Percentiles rank a stretch among this genome's conserved stretches.
Conservation (phyloP, 805 yeast species). For the Tetrapisispora phaffii region DNA sequence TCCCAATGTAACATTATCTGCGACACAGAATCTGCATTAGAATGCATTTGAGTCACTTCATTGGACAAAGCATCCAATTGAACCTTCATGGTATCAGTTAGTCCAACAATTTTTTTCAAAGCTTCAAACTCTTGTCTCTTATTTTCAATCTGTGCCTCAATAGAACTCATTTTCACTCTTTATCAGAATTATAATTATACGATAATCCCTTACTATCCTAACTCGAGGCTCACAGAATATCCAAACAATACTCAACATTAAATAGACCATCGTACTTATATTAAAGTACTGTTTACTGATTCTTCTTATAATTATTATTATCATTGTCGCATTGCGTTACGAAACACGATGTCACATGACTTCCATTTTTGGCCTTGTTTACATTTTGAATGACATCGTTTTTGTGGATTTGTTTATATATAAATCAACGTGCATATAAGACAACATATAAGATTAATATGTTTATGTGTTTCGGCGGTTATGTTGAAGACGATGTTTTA, state of each 20-base stretch:
- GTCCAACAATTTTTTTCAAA: constrained; percentile 17
- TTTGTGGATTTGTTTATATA: not conserved
- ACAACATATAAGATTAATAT: too few relatives aligned
- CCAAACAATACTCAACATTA: too few relatives aligned
- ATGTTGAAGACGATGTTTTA: too few relatives aligned
- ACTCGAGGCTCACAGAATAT: too few relatives aligned
- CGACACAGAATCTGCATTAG: constrained; percentile 20
- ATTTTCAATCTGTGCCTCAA: constrained; percentile 10
- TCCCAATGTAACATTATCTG: constrained; percentile 26
- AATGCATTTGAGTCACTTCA: constrained; percentile 18
- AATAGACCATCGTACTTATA: too few relatives aligned
- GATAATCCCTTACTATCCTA: too few relatives aligned
- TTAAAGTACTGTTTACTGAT: too few relatives aligned
- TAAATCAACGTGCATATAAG: too few relatives aligned
- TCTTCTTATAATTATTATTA: too few relatives aligned
- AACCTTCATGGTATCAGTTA: constrained; percentile 21
- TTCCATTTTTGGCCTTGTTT: not conserved
- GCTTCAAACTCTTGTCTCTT: constrained; percentile 22
- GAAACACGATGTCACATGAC: not conserved
- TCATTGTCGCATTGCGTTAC: too few relatives aligned
- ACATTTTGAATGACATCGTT: not conserved
- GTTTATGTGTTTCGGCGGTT: not conserved
- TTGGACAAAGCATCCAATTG: constrained; percentile 22
- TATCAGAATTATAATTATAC: not conserved
- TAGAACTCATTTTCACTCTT: not conserved